Conservation (phyloP, 768 basidiomycete species). For the Tulasnella sp. region DNA sequence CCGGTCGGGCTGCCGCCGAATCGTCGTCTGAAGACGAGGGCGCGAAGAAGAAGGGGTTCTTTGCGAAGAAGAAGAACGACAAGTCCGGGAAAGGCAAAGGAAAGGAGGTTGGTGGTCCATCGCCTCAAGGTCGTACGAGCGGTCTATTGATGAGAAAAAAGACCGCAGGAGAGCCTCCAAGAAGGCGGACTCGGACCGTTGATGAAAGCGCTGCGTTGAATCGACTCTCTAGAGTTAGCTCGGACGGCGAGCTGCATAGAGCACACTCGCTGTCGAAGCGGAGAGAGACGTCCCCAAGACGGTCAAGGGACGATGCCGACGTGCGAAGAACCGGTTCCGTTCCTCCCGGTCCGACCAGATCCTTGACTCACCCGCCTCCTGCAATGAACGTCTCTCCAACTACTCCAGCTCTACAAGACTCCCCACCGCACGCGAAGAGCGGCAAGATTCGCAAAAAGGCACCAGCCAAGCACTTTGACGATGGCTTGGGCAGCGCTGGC, state of each 20-base stretch:
- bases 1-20: constrained; percentile 9
- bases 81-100: not conserved
- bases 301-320: not conserved
- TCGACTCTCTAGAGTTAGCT: constrained; percentile 3
- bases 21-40: constrained; percentile 12
- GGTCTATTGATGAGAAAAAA: not conserved
- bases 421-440: not conserved
- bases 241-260: not conserved
- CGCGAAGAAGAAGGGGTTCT: not conserved
- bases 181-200: not conserved
- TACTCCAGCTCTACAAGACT: not conserved
- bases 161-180: not conserved
- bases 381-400: not conserved
- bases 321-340: not conserved
- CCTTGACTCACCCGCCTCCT: not conserved
- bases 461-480: constrained; percentile 4
- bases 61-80: not conserved
- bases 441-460: constrained; percentile 3
- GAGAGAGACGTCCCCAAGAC: not conserved
- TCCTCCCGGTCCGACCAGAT: not conserved
- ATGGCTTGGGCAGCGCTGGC: constrained; percentile 5
- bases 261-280: not conserved
- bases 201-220: not conserved
- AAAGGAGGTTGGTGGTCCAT: not conserved
- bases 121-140: not conserved